phyloP scores from a whole-genome alignment of 2,329 filamentous ascomycete species.

The Zarea fungicola region DNA sequence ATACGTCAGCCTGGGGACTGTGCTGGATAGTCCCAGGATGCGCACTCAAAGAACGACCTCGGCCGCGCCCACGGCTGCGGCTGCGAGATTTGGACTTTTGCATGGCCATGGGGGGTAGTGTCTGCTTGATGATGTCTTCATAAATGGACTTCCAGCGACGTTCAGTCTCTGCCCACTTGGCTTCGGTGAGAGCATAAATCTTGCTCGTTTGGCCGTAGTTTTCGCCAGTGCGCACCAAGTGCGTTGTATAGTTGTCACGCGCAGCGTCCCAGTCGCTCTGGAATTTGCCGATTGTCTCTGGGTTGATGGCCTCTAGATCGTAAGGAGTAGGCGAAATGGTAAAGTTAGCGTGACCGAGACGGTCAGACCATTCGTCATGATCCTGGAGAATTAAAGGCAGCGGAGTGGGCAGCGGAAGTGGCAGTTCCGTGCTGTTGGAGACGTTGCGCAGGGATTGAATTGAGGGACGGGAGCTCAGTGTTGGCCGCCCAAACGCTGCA shows the following conservation, averaged over 20 bases:
- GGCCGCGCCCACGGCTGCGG: constrained; percentile 34
- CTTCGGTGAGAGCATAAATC: constrained; percentile 77
- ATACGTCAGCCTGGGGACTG: constrained; percentile 32
- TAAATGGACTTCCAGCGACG: constrained; percentile 66
- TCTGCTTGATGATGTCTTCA: constrained; percentile 55
- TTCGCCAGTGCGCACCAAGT: constrained; percentile 80
- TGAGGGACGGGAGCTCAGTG: constrained; percentile 73
- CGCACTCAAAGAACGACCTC: constrained; percentile 35
- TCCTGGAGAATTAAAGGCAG: constrained; percentile 63
- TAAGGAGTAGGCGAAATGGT: constrained; percentile 82
- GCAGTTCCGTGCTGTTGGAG: constrained; percentile 54
- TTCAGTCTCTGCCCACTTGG: constrained; percentile 84
- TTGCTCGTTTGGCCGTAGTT: constrained; percentile 89
- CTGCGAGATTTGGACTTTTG: constrained; percentile 28
- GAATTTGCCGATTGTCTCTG: constrained; percentile 55
- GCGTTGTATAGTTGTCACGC: constrained; percentile 80
- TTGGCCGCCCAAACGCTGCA: constrained; percentile 42
- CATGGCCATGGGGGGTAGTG: constrained; percentile 29
- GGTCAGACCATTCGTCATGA: constrained; percentile 76
- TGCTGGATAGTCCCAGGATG: constrained; percentile 33
- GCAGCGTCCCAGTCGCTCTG: constrained; percentile 78
- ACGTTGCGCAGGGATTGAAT: constrained; percentile 65
- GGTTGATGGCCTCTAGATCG: constrained; percentile 55
- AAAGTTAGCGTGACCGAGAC: constrained; percentile 89
- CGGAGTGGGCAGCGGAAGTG: constrained; percentile 30